phyloP scores from a whole-genome alignment of 2,329 filamentous ascomycete species.

The Cordyceps javanica region DNA sequence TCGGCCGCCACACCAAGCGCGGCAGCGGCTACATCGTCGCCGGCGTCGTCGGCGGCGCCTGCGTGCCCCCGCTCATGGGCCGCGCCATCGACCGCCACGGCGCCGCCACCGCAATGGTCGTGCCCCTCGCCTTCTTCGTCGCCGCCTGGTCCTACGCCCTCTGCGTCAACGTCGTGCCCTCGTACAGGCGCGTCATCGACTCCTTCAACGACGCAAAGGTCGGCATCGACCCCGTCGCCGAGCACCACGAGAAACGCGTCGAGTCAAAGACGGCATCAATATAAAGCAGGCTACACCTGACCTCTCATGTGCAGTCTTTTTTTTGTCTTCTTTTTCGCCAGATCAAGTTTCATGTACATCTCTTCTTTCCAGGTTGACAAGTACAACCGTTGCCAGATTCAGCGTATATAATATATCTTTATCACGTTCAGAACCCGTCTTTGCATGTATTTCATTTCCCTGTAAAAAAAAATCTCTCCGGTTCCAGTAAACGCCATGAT shows the following conservation, averaged over 20 bases:
- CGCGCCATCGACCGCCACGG: slow-evolving; percentile 57
- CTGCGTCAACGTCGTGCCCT: slow-evolving; percentile 60
- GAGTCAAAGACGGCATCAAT: background rate
- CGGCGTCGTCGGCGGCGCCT: slow-evolving; percentile 66
- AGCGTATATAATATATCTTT: too few relatives aligned
- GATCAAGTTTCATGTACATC: too few relatives aligned
- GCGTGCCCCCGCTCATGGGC: slow-evolving; percentile 66
- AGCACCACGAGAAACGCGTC: slow-evolving; percentile 18
- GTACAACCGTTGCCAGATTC: too few relatives aligned
- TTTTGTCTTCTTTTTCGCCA: too few relatives aligned
- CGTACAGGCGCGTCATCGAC: slow-evolving; percentile 59
- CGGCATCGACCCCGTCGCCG: slow-evolving; percentile 25
- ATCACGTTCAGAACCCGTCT: background rate
- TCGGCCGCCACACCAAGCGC: slow-evolving; percentile 71
- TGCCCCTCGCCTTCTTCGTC: slow-evolving; percentile 56
- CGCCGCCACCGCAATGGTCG: slow-evolving; percentile 58
- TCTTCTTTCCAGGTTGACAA: too few relatives aligned
- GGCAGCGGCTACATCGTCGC: slow-evolving; percentile 64
- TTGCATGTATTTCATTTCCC: background rate
- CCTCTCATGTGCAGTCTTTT: too few relatives aligned
- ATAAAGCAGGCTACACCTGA: too few relatives aligned
- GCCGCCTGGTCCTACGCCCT: slow-evolving; percentile 50
- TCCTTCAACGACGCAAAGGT: slow-evolving; percentile 42
- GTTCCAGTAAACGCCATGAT: background rate
- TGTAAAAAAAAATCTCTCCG: background rate